phyloP scores from a whole-genome alignment of 1,284 basidiomycete species.

The Tilletia indica region DNA sequence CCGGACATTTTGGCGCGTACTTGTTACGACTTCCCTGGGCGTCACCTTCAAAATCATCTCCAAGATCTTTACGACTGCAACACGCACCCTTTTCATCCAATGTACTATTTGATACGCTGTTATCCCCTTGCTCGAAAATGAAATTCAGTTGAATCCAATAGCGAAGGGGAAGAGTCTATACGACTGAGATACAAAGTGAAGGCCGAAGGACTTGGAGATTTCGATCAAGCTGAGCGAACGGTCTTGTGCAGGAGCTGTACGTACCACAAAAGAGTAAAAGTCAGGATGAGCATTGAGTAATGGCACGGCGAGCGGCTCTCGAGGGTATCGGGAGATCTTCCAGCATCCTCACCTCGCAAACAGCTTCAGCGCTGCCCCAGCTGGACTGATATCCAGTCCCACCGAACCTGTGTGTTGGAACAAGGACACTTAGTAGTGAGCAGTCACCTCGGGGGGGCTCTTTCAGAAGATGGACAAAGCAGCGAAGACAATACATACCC shows the following conservation, averaged over 20 bases:
- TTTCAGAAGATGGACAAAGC: background rate
- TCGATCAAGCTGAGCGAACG: background rate
- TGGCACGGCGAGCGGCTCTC: background rate
- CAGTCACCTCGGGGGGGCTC: background rate
- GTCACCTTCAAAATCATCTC: no score
- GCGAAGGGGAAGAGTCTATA: no score
- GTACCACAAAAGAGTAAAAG: no score
- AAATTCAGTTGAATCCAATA: no score
- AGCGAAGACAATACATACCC: background rate
- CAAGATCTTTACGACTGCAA: no score
- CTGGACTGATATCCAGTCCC: constrained; percentile 19
- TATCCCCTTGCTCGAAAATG: no score
- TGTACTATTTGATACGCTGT: no score
- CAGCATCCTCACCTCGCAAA: background rate
- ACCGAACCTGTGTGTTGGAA: constrained; percentile 6
- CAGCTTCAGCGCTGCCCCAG: constrained; percentile 9
- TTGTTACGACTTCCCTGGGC: no score
- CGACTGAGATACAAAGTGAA: background rate
- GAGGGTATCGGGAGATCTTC: background rate
- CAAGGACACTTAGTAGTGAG: no score
- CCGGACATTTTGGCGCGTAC: no score
- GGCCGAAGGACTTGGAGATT: background rate
- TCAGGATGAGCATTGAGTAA: background rate
- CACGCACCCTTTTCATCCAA: no score
- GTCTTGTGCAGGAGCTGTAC: background rate